Conservation (phyloP, 495 filamentous ascomycete genomes). For the Penicillium simplicissimum region DNA sequence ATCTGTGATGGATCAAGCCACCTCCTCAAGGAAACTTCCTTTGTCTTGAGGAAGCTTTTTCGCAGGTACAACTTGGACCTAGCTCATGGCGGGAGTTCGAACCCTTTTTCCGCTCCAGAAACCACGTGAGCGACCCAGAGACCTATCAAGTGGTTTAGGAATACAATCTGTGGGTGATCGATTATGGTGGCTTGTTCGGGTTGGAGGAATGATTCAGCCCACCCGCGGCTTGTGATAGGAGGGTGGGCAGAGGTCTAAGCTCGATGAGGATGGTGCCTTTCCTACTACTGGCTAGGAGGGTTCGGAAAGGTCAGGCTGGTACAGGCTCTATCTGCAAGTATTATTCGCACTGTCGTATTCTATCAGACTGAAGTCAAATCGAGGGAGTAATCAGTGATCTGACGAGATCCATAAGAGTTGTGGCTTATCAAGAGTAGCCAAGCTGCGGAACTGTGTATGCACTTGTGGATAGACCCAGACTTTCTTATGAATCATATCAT, state of each 20-base stretch:
- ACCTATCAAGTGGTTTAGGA: not conserved
- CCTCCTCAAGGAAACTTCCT: not conserved
- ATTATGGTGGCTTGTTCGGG: not conserved
- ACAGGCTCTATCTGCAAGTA: slow-evolving; percentile 10
- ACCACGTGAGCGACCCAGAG: not conserved
- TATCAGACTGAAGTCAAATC: slow-evolving; percentile 19
- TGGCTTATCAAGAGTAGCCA: slow-evolving; percentile 17
- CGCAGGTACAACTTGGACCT: not conserved
- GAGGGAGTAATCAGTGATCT: slow-evolving; percentile 2
- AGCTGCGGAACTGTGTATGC: not conserved
- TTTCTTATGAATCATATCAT: not conserved
- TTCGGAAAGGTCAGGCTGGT: slow-evolving; percentile 11
- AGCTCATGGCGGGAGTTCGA: not conserved
- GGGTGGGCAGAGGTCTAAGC: slow-evolving; percentile 22
- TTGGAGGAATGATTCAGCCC: slow-evolving; percentile 12
- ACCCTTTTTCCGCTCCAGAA: not conserved
- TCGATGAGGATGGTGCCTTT: not conserved
- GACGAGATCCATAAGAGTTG: not conserved
- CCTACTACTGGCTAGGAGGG: slow-evolving; percentile 14
- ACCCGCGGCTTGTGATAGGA: slow-evolving; percentile 24
- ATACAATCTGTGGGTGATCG: not conserved
- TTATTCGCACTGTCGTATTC: slow-evolving; percentile 19
- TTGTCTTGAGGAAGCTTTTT: not conserved
- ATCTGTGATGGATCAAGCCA: slow-evolving; percentile 7
- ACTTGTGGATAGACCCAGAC: not conserved